Percentiles rank a stretch among this genome's conserved stretches.
These are phyloP conservation scores for Cordyceps tenuipes DNA, from an alignment of 2,329 filamentous ascomycete species.

Conservation along the genomic window DNA sequence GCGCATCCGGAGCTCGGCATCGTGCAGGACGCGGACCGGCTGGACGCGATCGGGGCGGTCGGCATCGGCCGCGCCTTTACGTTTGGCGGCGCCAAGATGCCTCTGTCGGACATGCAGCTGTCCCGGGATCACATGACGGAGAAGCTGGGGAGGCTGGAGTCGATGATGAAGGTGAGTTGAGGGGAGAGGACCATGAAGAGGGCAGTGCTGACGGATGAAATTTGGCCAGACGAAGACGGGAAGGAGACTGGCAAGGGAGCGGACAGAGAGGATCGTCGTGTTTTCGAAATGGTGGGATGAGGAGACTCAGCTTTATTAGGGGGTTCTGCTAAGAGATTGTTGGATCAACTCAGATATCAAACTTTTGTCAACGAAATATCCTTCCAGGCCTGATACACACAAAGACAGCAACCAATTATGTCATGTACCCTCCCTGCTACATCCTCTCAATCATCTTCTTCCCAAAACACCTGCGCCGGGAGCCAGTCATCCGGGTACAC, in stretches of 20 bases:
- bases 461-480: neutral
- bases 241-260: slow-evolving; percentile 41
- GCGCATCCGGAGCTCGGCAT: slow-evolving; percentile 56
- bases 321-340: neutral
- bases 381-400: too few relatives aligned
- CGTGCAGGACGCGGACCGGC: slow-evolving; percentile 84
- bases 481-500: slow-evolving; percentile 8
- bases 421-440: too few relatives aligned
- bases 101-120: slow-evolving; percentile 55
- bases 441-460: neutral
- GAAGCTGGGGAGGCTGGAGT: slow-evolving; percentile 60
- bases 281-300: slow-evolving; percentile 53
- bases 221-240: slow-evolving; percentile 39
- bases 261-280: slow-evolving; percentile 42
- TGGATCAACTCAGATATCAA: neutral
- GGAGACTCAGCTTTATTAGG: slow-evolving; percentile 28
- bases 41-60: slow-evolving; percentile 83
- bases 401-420: too few relatives aligned
- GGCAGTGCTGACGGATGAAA: neutral
- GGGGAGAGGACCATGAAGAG: too few relatives aligned
- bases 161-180: slow-evolving; percentile 46
- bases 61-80: slow-evolving; percentile 61
- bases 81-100: slow-evolving; percentile 59
- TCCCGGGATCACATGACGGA: slow-evolving; percentile 58
- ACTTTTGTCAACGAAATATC: neutral